A percentile compares a stretch with the other conserved stretches of the same genome.
phyloP scores from a whole-genome alignment of 768 basidiomycete genomes.

The Chlorophyllum brunneum region DNA sequence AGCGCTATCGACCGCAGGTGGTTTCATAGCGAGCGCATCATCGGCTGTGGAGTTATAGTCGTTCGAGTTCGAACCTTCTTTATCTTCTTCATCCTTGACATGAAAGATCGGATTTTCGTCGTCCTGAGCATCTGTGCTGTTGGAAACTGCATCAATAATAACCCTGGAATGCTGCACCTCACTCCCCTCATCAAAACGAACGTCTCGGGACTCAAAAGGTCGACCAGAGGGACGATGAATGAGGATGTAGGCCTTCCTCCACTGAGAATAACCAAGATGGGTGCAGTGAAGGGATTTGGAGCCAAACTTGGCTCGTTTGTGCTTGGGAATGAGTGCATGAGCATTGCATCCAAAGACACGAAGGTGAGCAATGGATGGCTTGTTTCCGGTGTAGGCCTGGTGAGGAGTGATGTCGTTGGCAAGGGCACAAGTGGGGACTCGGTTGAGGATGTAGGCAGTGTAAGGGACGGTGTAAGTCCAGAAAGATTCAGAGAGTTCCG shows the following conservation, averaged over 20 bases:
- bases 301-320: conserved; percentile 15
- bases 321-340: conserved; percentile 19
- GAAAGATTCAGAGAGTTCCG: conserved; percentile 18
- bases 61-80: too few relatives aligned
- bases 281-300: conserved; percentile 14
- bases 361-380: conserved; percentile 14
- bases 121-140: background rate
- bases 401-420: conserved; percentile 9
- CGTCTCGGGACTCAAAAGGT: conserved; percentile 10
- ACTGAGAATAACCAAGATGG: conserved; percentile 16
- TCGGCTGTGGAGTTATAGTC: background rate
- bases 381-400: conserved; percentile 15
- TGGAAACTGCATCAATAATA: background rate
- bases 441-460: conserved; percentile 19
- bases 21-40: background rate
- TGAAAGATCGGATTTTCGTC: background rate
- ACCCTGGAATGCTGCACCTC: background rate
- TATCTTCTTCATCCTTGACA: conserved; percentile 1
- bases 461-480: conserved; percentile 22
- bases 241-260: conserved; percentile 16
- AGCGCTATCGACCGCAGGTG: background rate
- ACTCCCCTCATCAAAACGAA: conserved; percentile 9
- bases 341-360: conserved; percentile 16
- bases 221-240: conserved; percentile 2
- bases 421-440: conserved; percentile 17